Percentiles rank a stretch among this genome's conserved stretches.
Conservation (phyloP, 2,329 filamentous ascomycete species). For the Phaeophleospora eucalypticola region DNA sequence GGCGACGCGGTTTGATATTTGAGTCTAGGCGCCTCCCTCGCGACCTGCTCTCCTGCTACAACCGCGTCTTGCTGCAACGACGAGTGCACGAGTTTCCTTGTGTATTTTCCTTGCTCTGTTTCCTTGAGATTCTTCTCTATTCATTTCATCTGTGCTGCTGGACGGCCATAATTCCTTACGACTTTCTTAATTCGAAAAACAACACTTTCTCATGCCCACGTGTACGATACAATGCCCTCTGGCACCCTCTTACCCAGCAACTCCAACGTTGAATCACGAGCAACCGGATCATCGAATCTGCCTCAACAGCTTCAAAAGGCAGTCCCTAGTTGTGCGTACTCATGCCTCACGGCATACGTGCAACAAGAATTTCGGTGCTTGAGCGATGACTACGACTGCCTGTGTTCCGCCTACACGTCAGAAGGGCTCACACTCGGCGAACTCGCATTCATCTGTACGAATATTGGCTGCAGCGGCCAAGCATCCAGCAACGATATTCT, state of each 20-base stretch:
- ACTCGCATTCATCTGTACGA: constrained; percentile 26
- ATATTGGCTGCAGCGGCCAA: constrained; percentile 5
- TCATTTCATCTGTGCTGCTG: constrained; percentile 25
- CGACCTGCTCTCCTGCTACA: constrained; percentile 3
- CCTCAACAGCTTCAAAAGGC: constrained; percentile 18
- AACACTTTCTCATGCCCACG: constrained; percentile 5
- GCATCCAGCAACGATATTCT: constrained; percentile 4
- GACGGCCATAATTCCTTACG: constrained; percentile 19
- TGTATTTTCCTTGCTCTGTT: constrained; percentile 11
- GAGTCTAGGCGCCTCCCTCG: neutral
- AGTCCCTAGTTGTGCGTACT: constrained; percentile 29
- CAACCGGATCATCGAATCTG: constrained; percentile 10
- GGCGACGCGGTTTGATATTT: neutral
- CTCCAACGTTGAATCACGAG: constrained; percentile 4
- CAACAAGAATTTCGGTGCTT: constrained; percentile 21
- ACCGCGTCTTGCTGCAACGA: constrained; percentile 5
- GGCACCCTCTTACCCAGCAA: constrained; percentile 4
- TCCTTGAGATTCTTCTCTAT: constrained; percentile 8
- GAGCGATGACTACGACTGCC: constrained; percentile 22
- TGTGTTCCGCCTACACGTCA: constrained; percentile 31
- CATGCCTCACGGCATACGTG: constrained; percentile 27
- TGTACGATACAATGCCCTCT: constrained; percentile 16
- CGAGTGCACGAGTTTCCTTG: constrained; percentile 23
- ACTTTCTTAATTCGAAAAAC: neutral
- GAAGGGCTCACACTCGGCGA: constrained; percentile 33